Base-by-base conservation (phyloP, 129 eudicot species). In the Lonicera japonica region DNA sequence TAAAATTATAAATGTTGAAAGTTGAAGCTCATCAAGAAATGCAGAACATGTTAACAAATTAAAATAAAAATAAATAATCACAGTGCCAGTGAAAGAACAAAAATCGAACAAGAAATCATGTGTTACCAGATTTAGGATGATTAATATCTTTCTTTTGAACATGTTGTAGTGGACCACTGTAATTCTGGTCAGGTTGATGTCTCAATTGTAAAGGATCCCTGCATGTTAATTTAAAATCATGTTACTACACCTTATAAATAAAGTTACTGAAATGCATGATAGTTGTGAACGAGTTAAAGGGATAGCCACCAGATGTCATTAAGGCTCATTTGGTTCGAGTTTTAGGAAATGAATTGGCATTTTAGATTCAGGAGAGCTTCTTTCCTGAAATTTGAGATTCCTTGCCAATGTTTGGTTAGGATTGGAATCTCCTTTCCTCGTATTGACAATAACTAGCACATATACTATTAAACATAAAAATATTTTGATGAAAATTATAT, bases 91-190 rank as follows among this genome's bases (percentile, higher is more conserved):
- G 2, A 6, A 29, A 29, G 36, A 29, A 29, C 36, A 29, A 29
- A 29, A 1, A 6, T 2, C 36, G 6, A 29, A 29, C 36, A 29
- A 29, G 36, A 29, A 29, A 29, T 29, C 36, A 6, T 29, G 36
- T 29, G 36, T 29, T 83, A 84, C 94, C 94, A 39, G 83, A 65
- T 54, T 61, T 38, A 56, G 85, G 43, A 54, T 68, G 75, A 67
- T 48, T 74, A 16, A 73, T 38, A 46, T 80, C 88, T 64, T 79
- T 84, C 75, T 73, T 91, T 69, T 75, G 94, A 39, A 84, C 90
- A 71, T 29, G 54, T 67, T 76, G 91, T 39, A 91, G 54, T 50
- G 97, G 95, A 62, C 95, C 95, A 66, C 97, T 91, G 70, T 69
- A 74, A 70, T 70, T 87, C 22, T 84, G 83, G 21, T 87, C 94